phyloP scores from a whole-genome alignment of 2,329 filamentous ascomycete species.

The Ophiostoma sp. region DNA sequence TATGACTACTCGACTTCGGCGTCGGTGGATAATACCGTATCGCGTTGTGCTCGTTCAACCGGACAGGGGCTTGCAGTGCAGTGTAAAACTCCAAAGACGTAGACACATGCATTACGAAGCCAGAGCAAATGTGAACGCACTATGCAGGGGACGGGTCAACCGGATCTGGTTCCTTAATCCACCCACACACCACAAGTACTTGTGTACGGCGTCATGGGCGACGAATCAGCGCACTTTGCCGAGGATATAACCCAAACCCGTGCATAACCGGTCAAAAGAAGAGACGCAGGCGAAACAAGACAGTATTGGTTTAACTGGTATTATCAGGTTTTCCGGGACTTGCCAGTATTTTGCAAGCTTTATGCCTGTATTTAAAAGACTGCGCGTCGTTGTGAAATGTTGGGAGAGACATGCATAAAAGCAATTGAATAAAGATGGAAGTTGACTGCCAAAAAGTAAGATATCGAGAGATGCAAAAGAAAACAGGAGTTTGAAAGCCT shows the following conservation, averaged over 20 bases:
- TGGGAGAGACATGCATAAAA: not conserved
- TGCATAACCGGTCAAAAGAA: not conserved
- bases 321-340: not conserved
- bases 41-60: not conserved
- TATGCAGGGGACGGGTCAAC: conserved; percentile 9
- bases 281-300: not conserved
- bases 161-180: conserved; percentile 1
- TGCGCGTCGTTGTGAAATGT: not conserved
- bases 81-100: not conserved
- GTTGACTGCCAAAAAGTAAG: not conserved
- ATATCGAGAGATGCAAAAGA: not conserved
- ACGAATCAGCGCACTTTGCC: not conserved
- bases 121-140: not conserved
- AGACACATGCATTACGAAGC: not conserved
- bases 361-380: not conserved
- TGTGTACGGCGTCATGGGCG: not conserved
- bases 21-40: not conserved
- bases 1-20: conserved; percentile 4
- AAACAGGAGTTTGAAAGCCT: not conserved
- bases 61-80: conserved; percentile 5
- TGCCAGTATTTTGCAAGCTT: not conserved
- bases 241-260: not conserved
- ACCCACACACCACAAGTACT: conserved; percentile 9
- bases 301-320: not conserved
- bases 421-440: not conserved